These are phyloP conservation scores for Pilobolus umbonatus DNA, from an alignment of 192 early-diverging fungal species.

Conservation along the genomic window DNA sequence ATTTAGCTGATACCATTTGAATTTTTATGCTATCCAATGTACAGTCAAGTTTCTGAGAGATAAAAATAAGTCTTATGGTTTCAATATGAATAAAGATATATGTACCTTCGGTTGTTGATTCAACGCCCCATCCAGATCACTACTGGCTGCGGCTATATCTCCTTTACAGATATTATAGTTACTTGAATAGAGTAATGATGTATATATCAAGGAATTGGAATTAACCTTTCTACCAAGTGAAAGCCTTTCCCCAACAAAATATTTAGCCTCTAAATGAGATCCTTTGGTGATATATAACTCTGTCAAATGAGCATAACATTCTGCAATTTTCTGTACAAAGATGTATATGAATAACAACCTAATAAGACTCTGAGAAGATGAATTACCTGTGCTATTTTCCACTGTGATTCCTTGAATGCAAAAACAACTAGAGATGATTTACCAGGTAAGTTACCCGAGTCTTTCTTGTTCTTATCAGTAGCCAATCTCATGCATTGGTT, in stretches of 20 bases:
- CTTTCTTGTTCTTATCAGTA: too few relatives aligned
- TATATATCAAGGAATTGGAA: slow-evolving; percentile 33
- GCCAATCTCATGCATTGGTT: too few relatives aligned
- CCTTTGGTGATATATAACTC: slow-evolving; percentile 51
- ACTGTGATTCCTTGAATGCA: slow-evolving; percentile 31
- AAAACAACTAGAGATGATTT: too few relatives aligned
- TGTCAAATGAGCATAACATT: slow-evolving; percentile 46
- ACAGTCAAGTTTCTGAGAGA: not conserved
- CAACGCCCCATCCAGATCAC: slow-evolving; percentile 32
- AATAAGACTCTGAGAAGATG: not conserved
- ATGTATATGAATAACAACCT: slow-evolving; percentile 2
- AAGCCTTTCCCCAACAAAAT: slow-evolving; percentile 55
- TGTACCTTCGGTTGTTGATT: slow-evolving; percentile 19
- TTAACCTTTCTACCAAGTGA: slow-evolving; percentile 43
- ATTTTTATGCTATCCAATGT: slow-evolving; percentile 16
- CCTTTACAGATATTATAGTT: slow-evolving; percentile 50
- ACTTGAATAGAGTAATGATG: slow-evolving; percentile 44
- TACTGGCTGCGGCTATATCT: slow-evolving; percentile 24
- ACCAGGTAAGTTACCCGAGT: too few relatives aligned
- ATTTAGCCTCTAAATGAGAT: slow-evolving; percentile 54
- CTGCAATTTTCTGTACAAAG: slow-evolving; percentile 36
- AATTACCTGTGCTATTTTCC: slow-evolving; percentile 29
- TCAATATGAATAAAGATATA: not conserved
- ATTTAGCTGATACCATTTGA: slow-evolving; percentile 48
- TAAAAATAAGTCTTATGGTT: not conserved